Evolutionary conservation across 202 grass and related monocot genomes (phyloP).

Genomic region (Digitaria exilis): DNA sequence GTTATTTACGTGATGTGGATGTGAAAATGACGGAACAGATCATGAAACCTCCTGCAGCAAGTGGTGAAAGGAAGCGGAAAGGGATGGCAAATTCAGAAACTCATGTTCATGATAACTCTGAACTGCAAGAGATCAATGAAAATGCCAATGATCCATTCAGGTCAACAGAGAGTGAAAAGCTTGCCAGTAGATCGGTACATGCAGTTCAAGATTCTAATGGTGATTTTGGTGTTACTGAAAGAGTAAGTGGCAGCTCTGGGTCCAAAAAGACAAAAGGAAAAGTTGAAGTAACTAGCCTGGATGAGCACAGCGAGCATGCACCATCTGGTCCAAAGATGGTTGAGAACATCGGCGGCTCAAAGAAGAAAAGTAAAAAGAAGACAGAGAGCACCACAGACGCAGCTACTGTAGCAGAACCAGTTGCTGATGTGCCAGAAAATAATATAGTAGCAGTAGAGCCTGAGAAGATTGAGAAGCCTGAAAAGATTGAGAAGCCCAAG

Average conservation of each 20-base stretch:
- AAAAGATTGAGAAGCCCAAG: conserved; percentile 62
- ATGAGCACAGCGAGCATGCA: conserved; percentile 43
- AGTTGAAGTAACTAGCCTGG: conserved; percentile 51
- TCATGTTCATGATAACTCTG: conserved; percentile 46
- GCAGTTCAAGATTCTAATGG: conserved; percentile 47
- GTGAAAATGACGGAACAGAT: conserved; percentile 53
- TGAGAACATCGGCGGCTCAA: conserved; percentile 52
- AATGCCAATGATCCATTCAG: conserved; percentile 42
- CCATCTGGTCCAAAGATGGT: conserved; percentile 52
- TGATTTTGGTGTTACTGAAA: conserved; percentile 52
- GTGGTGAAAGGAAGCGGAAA: conserved; percentile 76
- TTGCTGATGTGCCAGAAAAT: conserved; percentile 47
- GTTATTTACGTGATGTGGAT: conserved; percentile 57
- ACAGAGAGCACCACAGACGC: conserved; percentile 40
- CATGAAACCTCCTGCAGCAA: conserved; percentile 54
- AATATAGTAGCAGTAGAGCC: conserved; percentile 55
- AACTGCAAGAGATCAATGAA: conserved; percentile 51
- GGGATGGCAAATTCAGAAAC: conserved; percentile 42
- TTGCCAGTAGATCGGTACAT: conserved; percentile 35
- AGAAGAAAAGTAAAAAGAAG: conserved; percentile 97
- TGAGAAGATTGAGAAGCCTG: conserved; percentile 69
- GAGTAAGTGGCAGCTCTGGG: conserved; percentile 48
- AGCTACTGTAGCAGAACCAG: conserved; percentile 45
- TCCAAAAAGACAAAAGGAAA: conserved; percentile 75
- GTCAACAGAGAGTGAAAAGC: conserved; percentile 47